phyloP scores from a whole-genome alignment of 148 eudicot genomes.

The Chenopodium album region DNA sequence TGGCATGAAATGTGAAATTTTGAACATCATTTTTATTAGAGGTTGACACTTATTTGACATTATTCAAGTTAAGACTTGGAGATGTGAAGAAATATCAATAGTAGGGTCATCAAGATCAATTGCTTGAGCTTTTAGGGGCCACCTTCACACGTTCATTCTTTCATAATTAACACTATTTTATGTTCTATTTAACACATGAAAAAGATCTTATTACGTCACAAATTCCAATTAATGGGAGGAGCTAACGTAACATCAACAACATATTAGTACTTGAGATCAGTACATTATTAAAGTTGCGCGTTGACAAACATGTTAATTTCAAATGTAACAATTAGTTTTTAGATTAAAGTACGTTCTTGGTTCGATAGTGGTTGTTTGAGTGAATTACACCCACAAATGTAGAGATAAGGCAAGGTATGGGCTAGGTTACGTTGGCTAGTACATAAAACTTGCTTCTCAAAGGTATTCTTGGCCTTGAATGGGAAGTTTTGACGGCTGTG shows the following conservation, averaged over 20 bases:
- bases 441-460: too few species aligned
- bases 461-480: too few species aligned
- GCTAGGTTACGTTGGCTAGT: too few species aligned
- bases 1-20: background rate
- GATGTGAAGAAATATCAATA: background rate
- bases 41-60: conserved; percentile 17
- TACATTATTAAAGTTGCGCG: too few species aligned
- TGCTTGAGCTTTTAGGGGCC: conserved; percentile 3
- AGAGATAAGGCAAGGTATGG: too few species aligned
- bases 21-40: background rate
- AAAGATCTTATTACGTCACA: conserved; percentile 10
- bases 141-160: conserved; percentile 28
- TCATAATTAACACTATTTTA: background rate
- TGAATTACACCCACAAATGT: too few species aligned
- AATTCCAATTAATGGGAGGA: background rate
- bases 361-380: too few species aligned
- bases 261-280: too few species aligned
- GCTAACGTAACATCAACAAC: background rate
- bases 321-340: too few species aligned
- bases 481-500: too few species aligned
- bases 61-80: conserved; percentile 14
- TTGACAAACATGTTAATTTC: too few species aligned
- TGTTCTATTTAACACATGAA: background rate
- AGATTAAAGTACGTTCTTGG: too few species aligned
- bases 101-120: conserved; percentile 27